Base-by-base conservation (phyloP, 106 monocot species). In the Dendrobium nobile region DNA sequence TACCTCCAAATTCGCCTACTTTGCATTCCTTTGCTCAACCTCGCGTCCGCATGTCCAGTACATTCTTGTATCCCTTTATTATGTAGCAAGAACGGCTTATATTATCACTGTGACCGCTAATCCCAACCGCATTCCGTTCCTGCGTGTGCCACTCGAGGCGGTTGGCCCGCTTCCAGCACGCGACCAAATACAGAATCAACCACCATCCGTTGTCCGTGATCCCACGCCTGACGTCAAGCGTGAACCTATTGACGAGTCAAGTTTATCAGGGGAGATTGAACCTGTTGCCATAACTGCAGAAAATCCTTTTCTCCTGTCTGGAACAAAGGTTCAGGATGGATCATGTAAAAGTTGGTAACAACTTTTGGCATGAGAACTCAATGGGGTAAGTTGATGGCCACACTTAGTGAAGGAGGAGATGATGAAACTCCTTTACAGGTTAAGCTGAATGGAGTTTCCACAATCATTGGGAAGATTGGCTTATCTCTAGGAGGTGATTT, bases 341-440 rank as follows among this genome's bases (percentile, higher is more conserved):
- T 86, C 80, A 77, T 82, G 86, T 41, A 83, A 82, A 79, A 86
- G 82, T 67, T 86, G 77, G 77, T 86, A 2, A 83, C 83, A 1
- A 83, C 83, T n/a, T 80, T 83, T 77, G 86, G 86, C 68, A 86
- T 86, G 86, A 75, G 70, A 80, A 86, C 86, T 11, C 86, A 86
- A 72, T 86, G 86, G 86, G 86, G 86, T 51, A 86, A 86, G 67
- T 44, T 86, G 83, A 80, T 86, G 83, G 83, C 67, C n/a, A 83
- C 77, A 41, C 67, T 86, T 3, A 86, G 82, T 72, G 86, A 86
- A 80, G 83, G 31, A 31, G 31, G 31, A 31, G 31, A 31, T 31
- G 31, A 86, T 72, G 86, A 86, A 80, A 86, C 86, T 77, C 86
- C 86, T 15, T 77, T 86, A 51, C 86, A 86, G 78, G 84, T 84